These are phyloP conservation scores for Trypanosoma cruzi DNA, from an alignment of 208 protist species.

Conservation along the genomic window DNA sequence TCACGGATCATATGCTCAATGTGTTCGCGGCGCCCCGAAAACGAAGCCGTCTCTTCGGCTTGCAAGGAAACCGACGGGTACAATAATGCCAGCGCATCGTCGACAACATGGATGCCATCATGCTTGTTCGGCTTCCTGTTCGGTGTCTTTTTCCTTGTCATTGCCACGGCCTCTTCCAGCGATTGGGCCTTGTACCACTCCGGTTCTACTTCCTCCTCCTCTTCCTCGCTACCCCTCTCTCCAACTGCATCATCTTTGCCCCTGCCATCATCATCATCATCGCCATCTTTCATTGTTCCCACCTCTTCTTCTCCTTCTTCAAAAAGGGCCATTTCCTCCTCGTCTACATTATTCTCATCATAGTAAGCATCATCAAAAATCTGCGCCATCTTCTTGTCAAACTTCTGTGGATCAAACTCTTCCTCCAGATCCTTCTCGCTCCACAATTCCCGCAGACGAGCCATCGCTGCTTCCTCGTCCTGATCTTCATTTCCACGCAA, in stretches of 20 bases:
- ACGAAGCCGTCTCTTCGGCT: conserved; percentile 37
- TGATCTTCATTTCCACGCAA: conserved; percentile 29
- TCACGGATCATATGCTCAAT: conserved; percentile 42
- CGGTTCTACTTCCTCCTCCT: conserved; percentile 33
- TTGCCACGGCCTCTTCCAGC: conserved; percentile 57
- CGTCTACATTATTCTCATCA: conserved; percentile 82
- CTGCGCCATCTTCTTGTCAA: conserved; percentile 86
- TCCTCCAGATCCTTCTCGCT: conserved; percentile 82
- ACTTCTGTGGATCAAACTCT: conserved; percentile 86
- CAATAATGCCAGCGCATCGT: conserved; percentile 51
- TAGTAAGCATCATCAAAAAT: conserved; percentile 91
- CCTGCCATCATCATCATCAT: background rate
- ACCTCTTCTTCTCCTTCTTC: conserved; percentile 64
- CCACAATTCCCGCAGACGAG: conserved; percentile 67
- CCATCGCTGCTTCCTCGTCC: conserved; percentile 49
- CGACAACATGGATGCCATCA: background rate
- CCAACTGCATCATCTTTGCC: conserved; percentile 12
- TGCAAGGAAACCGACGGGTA: conserved; percentile 63
- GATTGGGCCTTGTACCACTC: conserved; percentile 54
- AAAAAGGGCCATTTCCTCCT: conserved; percentile 86
- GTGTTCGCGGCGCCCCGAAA: conserved; percentile 8
- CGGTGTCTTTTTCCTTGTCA: conserved; percentile 12
- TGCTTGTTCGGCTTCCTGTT: background rate
- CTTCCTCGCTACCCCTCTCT: conserved; percentile 18
- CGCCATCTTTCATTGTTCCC: conserved; percentile 22